Evolutionary conservation across 2,329 filamentous ascomycete genomes (phyloP), one percentile per base, ranked within the genome.

Genomic region (Epichloe festucae): DNA sequence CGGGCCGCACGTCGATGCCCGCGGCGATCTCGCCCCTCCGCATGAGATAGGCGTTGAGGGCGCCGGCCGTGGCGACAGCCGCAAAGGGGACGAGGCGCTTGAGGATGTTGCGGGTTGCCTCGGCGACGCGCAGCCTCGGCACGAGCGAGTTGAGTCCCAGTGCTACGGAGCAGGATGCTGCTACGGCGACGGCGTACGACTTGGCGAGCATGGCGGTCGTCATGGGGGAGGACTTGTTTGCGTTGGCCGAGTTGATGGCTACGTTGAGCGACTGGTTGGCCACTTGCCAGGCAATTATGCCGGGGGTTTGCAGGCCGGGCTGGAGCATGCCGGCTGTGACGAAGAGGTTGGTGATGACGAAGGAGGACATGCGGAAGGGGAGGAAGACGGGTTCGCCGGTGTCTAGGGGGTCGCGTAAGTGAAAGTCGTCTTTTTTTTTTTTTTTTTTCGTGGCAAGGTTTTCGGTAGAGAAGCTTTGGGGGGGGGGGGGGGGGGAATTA

Each of bases 221-320:
- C 56, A 97, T 78, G 1, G 91, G 89, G 3, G 89, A 90, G 40
- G 89, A 95, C 70, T 98, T 98, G 78, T 98, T 98, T 56, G 91
- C 89, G 68, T 98, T 98, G 64, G 91, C 87, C 66, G 82, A 89
- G 77, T 98, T 98, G 76, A 98, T 91, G 59, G 89, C 91, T 31
- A 98, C 93, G 67, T 98, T 98, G 61, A 98, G 84, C 12, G 90
- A 96, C 73, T 98, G 93, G 71, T 98, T 98, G 59, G 87, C 81
- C 53, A 96, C 81, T 71, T 98, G 93, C 93, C 93, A 98, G 58
- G 85, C 84, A 39, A 97, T 76, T 5, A 89, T 96, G 49, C 91
- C 93, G 42, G 79, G 44, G 44, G 85, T 95, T 61, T 79, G 74
- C 23, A 97, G 78, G 10, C 87, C 87, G 3, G 93, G 93, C 50